A percentile compares a stretch with the other conserved stretches of the same genome.
Conservation (phyloP, 441 rosid genomes). For the Mallotus japonicus region DNA sequence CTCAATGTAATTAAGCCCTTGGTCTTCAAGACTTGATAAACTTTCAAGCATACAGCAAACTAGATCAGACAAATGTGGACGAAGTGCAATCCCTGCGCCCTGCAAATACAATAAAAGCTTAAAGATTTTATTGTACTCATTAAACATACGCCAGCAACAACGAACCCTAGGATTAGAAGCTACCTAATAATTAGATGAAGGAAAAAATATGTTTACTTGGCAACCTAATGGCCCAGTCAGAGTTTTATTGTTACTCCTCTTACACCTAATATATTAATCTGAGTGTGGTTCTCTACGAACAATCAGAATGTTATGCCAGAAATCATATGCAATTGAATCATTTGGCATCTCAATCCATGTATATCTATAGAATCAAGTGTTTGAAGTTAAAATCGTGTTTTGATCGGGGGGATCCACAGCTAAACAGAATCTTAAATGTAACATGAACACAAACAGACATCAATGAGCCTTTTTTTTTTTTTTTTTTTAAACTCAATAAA, state of each 20-base stretch:
- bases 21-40: conserved; percentile 98
- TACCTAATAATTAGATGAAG: background rate
- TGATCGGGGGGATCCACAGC: background rate
- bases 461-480: background rate
- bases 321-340: background rate
- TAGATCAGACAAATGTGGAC: conserved; percentile 87
- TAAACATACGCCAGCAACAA: background rate
- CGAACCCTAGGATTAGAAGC: background rate
- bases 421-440: background rate
- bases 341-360: background rate
- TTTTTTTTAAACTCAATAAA: background rate
- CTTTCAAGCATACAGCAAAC: conserved; percentile 99
- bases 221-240: background rate
- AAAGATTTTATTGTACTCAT: background rate
- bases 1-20: conserved; percentile 98
- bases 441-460: background rate
- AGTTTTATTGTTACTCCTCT: background rate
- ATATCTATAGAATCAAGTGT: background rate
- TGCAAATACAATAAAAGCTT: conserved; percentile 27
- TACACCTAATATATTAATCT: background rate
- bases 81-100: conserved; percentile 95
- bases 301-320: background rate
- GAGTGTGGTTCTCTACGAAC: background rate
- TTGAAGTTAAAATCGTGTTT: background rate
- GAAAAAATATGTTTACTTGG: background rate